Percentiles rank a stretch among this genome's conserved stretches.
These are phyloP conservation scores for Phlyctochytrium arcticum DNA, from an alignment of 192 early-diverging fungal genomes.

Conservation along the genomic window DNA sequence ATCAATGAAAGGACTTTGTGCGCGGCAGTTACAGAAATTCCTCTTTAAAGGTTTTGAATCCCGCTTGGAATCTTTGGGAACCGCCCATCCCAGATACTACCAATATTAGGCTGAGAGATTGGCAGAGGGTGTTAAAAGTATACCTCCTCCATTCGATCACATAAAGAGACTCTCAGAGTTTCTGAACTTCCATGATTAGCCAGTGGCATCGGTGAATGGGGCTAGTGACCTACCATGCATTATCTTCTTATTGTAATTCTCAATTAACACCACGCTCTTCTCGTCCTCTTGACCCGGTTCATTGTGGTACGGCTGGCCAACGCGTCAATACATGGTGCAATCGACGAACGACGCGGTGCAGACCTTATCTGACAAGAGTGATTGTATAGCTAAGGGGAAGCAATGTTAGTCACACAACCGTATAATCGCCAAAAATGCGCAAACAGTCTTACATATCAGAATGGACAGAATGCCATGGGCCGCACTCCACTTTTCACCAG, in stretches of 20 bases:
- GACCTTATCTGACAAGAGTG: slow-evolving; percentile 54
- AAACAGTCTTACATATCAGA: slow-evolving; percentile 36
- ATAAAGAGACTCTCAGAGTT: slow-evolving; percentile 55
- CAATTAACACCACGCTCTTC: slow-evolving; percentile 30
- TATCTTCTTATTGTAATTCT: slow-evolving; percentile 59
- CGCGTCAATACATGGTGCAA: background rate
- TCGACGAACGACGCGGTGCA: slow-evolving; percentile 5
- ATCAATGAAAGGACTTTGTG: slow-evolving; percentile 47
- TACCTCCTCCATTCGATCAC: slow-evolving; percentile 52
- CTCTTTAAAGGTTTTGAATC: background rate
- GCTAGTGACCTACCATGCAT: slow-evolving; percentile 43
- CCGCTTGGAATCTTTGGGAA: background rate
- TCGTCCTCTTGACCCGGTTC: slow-evolving; percentile 60
- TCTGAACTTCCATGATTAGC: slow-evolving; percentile 27
- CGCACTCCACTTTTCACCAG: slow-evolving; percentile 52
- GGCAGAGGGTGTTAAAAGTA: too few species aligned
- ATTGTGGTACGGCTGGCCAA: slow-evolving; percentile 48
- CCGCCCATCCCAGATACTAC: slow-evolving; percentile 10
- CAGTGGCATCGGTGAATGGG: background rate
- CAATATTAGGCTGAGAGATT: too few species aligned
- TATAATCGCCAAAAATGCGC: background rate
- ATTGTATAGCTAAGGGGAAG: slow-evolving; percentile 48
- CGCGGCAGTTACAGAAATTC: slow-evolving; percentile 35
- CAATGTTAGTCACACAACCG: too few species aligned
- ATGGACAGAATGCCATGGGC: slow-evolving; percentile 61